Percentiles rank a stretch among this genome's conserved stretches.
Conservation (phyloP, 1,284 basidiomycete genomes). For the Malassezia cuniculi region DNA sequence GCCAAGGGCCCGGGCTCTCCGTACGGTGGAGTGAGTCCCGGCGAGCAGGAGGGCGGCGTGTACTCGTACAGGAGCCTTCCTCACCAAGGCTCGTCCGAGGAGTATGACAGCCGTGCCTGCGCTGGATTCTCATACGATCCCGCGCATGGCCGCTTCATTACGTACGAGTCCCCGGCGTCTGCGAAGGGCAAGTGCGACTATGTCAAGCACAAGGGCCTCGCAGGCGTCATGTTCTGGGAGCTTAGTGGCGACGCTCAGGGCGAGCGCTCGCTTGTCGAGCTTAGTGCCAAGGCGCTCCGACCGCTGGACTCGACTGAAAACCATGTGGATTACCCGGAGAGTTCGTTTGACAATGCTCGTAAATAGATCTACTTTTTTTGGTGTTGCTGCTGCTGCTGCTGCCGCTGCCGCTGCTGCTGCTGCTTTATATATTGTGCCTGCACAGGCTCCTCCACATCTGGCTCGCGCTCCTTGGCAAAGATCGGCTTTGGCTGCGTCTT, state of each 20-base stretch:
- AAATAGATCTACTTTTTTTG: background rate
- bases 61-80: constrained; percentile 63
- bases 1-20: constrained; percentile 62
- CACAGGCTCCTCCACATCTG: background rate
- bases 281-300: constrained; percentile 19
- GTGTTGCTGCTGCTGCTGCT: background rate
- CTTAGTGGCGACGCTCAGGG: constrained; percentile 38
- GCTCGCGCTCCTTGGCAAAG: constrained; percentile 12
- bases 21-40: constrained; percentile 65
- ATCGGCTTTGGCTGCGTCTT: constrained; percentile 29
- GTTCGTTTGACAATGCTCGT: constrained; percentile 46
- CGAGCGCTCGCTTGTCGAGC: constrained; percentile 19
- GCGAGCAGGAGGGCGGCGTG: constrained; percentile 52
- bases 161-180: constrained; percentile 62
- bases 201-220: constrained; percentile 58
- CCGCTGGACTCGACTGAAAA: constrained; percentile 52
- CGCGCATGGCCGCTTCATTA: constrained; percentile 59
- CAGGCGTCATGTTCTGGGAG: constrained; percentile 61
- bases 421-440: background rate
- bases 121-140: constrained; percentile 64
- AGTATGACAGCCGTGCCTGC: constrained; percentile 59
- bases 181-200: constrained; percentile 61
- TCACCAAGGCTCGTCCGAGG: constrained; percentile 55
- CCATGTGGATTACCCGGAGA: constrained; percentile 53
- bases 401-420: background rate